Base-by-base conservation (phyloP, 1,139 yeast genomes). In the Casaregolazyma lundiana region DNA sequence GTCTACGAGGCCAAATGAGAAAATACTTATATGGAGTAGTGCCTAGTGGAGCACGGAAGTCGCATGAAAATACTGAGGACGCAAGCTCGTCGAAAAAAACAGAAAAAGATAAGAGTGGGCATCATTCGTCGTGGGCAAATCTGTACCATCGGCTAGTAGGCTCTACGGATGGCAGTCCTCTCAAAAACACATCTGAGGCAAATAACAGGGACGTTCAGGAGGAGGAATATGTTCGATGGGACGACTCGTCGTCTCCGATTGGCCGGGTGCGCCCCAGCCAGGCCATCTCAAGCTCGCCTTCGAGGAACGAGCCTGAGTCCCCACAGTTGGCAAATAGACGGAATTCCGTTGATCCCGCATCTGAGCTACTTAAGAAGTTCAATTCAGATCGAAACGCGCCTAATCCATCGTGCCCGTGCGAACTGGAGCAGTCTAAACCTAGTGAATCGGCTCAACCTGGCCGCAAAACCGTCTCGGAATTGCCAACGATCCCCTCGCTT, bases 141-240 rank as follows among this genome's bases (percentile, higher is more conserved):
- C 36, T 46, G 4, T 46, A 46, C 18, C 43, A 43, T 16, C 26
- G 37, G 18, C 38, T 46, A n/a, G 39, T 46, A 16, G 49, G 49
- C 9, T 30, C 44, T 2, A 30, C 15, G 4, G 44, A 38, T 2
- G 38, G 17, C 15, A 37, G 40, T 20, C 41, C 39, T 3, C 30
- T 32, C n/a, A 35, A 20, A 19, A 35, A 26, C 6, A 15, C 21
- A 5, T 15, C 24, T 19, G 29, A 20, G 9, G 15, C 15, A 16
- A 18, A 17, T 16, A 26, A 16, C 9, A n/a, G 19, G 18, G 16
- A 20, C 13, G 29, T 17, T 9, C 30, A 38, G 13, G 43, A 43
- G 9, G 53, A 52, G 13, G 53, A 48, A 11, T 41, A 32, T 35
- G 54, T 52, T 7, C 51, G 50, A 13, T 52, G 55, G 55, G 52